Conservation (phyloP, 78 protist species). For the Bodo saltans region DNA sequence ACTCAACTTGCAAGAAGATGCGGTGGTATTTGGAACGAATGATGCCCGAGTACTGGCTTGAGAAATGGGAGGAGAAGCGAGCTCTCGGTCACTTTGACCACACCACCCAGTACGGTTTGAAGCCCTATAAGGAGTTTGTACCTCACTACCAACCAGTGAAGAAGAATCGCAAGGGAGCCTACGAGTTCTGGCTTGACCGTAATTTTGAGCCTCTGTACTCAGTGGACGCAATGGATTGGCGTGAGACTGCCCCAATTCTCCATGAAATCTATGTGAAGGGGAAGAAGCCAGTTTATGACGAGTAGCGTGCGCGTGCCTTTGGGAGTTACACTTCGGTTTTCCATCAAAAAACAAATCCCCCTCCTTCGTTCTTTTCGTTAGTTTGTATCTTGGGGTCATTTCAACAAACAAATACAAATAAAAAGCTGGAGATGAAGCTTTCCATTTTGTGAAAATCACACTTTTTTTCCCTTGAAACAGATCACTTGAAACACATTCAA, state of each 20-base stretch:
- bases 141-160: not conserved
- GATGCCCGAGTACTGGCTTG: not conserved
- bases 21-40: not conserved
- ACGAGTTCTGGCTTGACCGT: not conserved
- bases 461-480: too few species aligned
- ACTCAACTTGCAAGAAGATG: not conserved
- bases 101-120: not conserved
- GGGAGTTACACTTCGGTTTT: too few species aligned
- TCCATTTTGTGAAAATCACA: too few species aligned
- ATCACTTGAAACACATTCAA: too few species aligned
- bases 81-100: not conserved
- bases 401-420: too few species aligned
- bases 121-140: not conserved
- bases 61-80: not conserved
- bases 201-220: not conserved
- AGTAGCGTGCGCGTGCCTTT: too few species aligned
- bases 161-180: not conserved
- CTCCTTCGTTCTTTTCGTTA: too few species aligned
- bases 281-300: not conserved
- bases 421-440: too few species aligned
- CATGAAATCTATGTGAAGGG: not conserved
- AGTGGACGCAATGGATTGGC: not conserved
- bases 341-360: too few species aligned
- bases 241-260: not conserved
- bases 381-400: too few species aligned